Conservation (phyloP, 106 monocot species). For the Xerophyta viscosa region DNA sequence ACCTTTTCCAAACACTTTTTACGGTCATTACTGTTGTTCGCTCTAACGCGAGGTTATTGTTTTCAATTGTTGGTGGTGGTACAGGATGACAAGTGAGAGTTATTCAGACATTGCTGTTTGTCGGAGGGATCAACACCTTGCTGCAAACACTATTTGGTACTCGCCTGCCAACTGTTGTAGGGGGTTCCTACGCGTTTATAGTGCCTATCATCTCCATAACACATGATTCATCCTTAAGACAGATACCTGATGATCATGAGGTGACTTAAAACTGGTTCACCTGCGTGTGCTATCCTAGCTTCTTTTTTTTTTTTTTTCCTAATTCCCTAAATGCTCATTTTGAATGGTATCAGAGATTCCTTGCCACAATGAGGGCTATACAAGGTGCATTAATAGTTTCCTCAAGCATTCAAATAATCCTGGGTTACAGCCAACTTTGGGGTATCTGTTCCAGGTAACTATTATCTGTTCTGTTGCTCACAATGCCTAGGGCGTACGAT, state of each 20-base stretch:
- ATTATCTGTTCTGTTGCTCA: not conserved
- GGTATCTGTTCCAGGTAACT: constrained; percentile 85
- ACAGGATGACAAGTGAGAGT: constrained; percentile 86
- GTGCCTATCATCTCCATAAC: constrained; percentile 88
- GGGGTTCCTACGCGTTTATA: constrained; percentile 76
- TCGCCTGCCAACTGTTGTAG: constrained; percentile 77
- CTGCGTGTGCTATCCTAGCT: not conserved
- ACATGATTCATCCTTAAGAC: constrained; percentile 39
- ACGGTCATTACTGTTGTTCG: not conserved
- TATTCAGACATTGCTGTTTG: constrained; percentile 86
- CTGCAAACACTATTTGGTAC: constrained; percentile 92
- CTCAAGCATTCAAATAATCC: constrained; percentile 90
- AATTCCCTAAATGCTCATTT: not conserved
- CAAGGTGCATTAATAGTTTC: constrained; percentile 90
- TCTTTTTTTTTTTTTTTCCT: not conserved
- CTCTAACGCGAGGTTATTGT: not conserved
- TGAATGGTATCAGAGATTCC: constrained; percentile 60
- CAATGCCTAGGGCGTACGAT: too few species aligned
- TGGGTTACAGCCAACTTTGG: constrained; percentile 98
- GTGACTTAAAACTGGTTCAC: constrained; percentile 10
- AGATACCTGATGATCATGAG: constrained; percentile 54
- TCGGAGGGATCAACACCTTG: constrained; percentile 84
- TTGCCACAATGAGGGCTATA: constrained; percentile 86
- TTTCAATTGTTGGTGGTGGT: not conserved
- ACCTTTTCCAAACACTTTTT: not conserved